Conservation (phyloP, 1,284 basidiomycete genomes). For the Fomitopsis betulina region DNA sequence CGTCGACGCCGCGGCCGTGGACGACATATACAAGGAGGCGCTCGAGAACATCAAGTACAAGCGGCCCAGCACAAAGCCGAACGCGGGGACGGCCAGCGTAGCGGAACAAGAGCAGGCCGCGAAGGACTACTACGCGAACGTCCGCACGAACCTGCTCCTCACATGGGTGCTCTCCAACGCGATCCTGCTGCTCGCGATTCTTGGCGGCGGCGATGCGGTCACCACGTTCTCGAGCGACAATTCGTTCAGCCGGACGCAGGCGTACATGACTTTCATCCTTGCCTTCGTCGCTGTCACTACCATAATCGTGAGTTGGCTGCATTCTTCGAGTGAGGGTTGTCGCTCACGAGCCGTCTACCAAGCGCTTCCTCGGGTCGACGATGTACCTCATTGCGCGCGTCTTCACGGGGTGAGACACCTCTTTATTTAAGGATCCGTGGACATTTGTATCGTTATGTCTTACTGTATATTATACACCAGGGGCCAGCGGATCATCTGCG, state of each 20-base stretch:
- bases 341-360: not conserved
- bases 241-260: slow-evolving; percentile 56
- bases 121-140: slow-evolving; percentile 87
- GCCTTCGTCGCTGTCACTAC: slow-evolving; percentile 77
- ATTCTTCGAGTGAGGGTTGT: not conserved
- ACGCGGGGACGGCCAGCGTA: slow-evolving; percentile 30
- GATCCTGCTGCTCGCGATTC: slow-evolving; percentile 67
- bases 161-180: slow-evolving; percentile 85
- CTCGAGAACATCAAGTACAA: slow-evolving; percentile 76
- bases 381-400: slow-evolving; percentile 58
- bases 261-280: slow-evolving; percentile 78
- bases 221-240: slow-evolving; percentile 57
- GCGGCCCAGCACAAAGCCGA: slow-evolving; percentile 43
- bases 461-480: not conserved
- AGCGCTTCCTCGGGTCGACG: slow-evolving; percentile 62
- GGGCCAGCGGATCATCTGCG: not conserved
- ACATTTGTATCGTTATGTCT: slow-evolving; percentile 3
- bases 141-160: slow-evolving; percentile 86
- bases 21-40: slow-evolving; percentile 87
- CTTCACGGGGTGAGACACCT: slow-evolving; percentile 46
- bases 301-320: slow-evolving; percentile 40
- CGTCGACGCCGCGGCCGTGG: slow-evolving; percentile 83
- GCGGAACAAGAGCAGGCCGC: slow-evolving; percentile 72
- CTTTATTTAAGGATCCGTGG: not conserved
- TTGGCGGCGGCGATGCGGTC: slow-evolving; percentile 61